Evolutionary conservation across 1,284 basidiomycete genomes (phyloP), one percentile per base, ranked within the genome.

Genomic region (Thelephora terrestris): DNA sequence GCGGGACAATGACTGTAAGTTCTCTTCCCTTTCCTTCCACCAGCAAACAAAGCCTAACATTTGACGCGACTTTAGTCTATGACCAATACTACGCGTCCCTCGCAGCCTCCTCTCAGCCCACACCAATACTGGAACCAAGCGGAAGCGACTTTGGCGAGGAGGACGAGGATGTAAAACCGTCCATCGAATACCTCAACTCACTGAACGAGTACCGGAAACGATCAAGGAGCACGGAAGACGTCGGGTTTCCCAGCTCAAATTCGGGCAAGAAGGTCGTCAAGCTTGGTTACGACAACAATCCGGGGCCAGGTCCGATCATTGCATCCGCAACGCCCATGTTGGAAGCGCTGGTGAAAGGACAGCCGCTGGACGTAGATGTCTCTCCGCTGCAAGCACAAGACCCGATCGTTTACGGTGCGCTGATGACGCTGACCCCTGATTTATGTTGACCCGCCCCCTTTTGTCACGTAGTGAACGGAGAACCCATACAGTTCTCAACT

Each of bases 61-160:
- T 34, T 43, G 29, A n/a, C 24, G 37, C 16, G 16, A n/a, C n/a
- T 17, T 2, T 51, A 88, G 85, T 82, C 57, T 87, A 81, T 56
- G 85, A 87, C 48, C 81, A 81, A 48, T 88, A 88, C 55, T 88
- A 88, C 56, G 84, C 85, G 14, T 80, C 79, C 10, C 65, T 89
- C 40, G 81, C 77, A 12, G 80, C 77, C 2, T 78, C 82, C 7
- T 64, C 74, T 4, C 71, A 73, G 47, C 73, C 74, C 7, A 84
- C 81, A 2, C 80, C 83, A 0, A 69, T 70, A 20, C 64, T 68
- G 53, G 43, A 47, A 6, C 47, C 48, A 21, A 21, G 45, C 14
- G 53, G 54, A 14, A 71, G 65, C 48, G 76, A 71, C 35, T 61
- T 71, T 37, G 64, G 65, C 7, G 76, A 78, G 12, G 81, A 81